Evolutionary conservation across 345 rosid genomes (phyloP), one percentile per base, ranked within the genome.

Genomic region (Arabidopsis arenosa): DNA sequence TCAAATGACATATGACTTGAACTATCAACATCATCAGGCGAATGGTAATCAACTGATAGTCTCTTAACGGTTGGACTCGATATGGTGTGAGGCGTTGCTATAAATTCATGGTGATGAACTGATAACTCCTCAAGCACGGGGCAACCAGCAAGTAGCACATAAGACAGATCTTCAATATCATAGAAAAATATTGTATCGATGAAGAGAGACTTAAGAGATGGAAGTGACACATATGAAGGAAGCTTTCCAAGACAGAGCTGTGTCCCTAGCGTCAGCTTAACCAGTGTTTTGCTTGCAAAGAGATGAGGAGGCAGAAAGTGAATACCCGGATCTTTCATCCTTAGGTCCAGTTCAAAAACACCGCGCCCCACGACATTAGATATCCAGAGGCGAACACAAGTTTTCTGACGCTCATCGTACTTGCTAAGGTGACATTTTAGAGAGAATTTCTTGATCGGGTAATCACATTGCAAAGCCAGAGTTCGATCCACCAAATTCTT

Each of bases 91-190:
- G 73, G 49, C 6, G 0, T 5, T 15, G 18, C 53, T 0, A 9
- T 3, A 28, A 28, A 28, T 3, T 44, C 4, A 2, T 7, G 23
- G 55, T 70, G 45, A 58, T 12, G 66, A 1, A 56, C 55, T 30
- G 10, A 4, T 21, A 70, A 70, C 67, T 71, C 75, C 15, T 47
- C 75, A 30, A 62, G 69, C 53, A 39, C 14, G 0, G 62, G 61
- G n/a, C 76, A 72, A 17, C 69, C 76, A 73, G 54, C 23, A 53
- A 73, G 70, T 41, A 73, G 15, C 45, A 53, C 54, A 17, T 1
- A 5, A 63, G 26, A 26, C 0, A 73, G 12, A 63, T 73, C 35
- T 8, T 30, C 4, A 5, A 0, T 4, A 0, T 7, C 17, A 0
- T 45, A 44, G 45, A 6, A 26, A 32, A n/a, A n/a, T n/a, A 51